Percentiles rank a stretch among this genome's conserved stretches.
Evolutionary conservation across 345 rosid genomes (phyloP).

Genomic region (Pistacia integerrima): DNA sequence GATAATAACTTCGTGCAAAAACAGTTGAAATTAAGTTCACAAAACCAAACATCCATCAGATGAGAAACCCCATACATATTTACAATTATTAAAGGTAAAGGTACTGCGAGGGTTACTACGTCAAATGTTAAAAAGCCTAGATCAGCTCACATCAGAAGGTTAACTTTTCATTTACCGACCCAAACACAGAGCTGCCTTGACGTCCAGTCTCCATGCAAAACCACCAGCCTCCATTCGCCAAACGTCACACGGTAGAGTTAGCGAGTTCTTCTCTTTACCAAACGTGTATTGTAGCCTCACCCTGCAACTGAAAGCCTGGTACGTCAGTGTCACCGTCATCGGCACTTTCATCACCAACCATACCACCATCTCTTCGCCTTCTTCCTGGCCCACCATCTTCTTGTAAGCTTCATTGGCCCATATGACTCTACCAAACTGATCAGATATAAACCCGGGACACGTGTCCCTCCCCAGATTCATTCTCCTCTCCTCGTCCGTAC

Average conservation of each 20-base stretch:
- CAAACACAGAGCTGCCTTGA: slow-evolving; percentile 69
- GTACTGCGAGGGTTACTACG: not conserved
- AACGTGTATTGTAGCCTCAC: slow-evolving; percentile 63
- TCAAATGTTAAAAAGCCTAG: slow-evolving; percentile 1
- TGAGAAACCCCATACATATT: not conserved
- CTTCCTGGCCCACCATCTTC: slow-evolving; percentile 53
- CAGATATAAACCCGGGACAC: slow-evolving; percentile 85
- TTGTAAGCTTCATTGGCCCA: slow-evolving; percentile 75
- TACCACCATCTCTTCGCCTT: slow-evolving; percentile 42
- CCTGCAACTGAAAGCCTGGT: slow-evolving; percentile 68
- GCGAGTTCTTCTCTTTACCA: slow-evolving; percentile 51
- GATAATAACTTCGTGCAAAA: not conserved
- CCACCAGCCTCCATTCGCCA: slow-evolving; percentile 83
- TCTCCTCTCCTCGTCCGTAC: slow-evolving; percentile 59
- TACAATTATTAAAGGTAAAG: slow-evolving; percentile 1
- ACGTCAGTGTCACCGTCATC: slow-evolving; percentile 30
- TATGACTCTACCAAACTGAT: slow-evolving; percentile 59
- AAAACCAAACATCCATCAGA: not conserved
- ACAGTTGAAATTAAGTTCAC: not conserved
- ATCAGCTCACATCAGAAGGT: not conserved
- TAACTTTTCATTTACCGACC: slow-evolving; percentile 34
- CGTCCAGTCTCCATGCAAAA: slow-evolving; percentile 88
- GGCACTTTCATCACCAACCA: slow-evolving; percentile 65
- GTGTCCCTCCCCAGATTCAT: slow-evolving; percentile 58
- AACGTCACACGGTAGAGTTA: slow-evolving; percentile 79